Conservation (phyloP, 2,329 filamentous ascomycete species). For the Aschersonia sp. region DNA sequence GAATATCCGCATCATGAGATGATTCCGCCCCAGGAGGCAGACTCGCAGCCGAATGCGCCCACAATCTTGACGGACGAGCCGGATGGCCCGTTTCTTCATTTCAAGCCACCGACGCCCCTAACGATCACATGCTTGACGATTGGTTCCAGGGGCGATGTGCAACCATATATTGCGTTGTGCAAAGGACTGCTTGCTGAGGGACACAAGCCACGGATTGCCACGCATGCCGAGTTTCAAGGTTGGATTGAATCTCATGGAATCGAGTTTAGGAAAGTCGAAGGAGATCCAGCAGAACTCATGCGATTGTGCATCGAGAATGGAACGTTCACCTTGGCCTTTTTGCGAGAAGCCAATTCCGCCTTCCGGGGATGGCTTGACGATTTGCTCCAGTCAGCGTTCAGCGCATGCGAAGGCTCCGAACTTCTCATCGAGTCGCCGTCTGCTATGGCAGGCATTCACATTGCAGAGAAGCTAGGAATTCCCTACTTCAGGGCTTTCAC, state of each 20-base stretch:
- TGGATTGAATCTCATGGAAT: slow-evolving; percentile 94
- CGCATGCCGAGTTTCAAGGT: slow-evolving; percentile 74
- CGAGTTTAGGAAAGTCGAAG: slow-evolving; percentile 76
- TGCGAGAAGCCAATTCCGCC: slow-evolving; percentile 72
- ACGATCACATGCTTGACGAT: slow-evolving; percentile 90
- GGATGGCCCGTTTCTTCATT: slow-evolving; percentile 74
- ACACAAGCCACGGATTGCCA: slow-evolving; percentile 76
- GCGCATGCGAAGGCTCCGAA: slow-evolving; percentile 74
- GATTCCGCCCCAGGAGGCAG: slow-evolving; percentile 29
- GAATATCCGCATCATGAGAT: slow-evolving; percentile 36
- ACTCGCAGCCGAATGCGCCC: slow-evolving; percentile 41
- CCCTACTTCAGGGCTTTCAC: slow-evolving; percentile 96
- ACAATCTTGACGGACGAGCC: slow-evolving; percentile 84
- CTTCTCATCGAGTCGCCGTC: slow-evolving; percentile 90
- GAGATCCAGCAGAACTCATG: slow-evolving; percentile 91
- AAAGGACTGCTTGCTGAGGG: slow-evolving; percentile 82
- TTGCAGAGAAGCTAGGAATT: slow-evolving; percentile 82
- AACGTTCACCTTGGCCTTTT: slow-evolving; percentile 87
- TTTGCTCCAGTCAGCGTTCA: slow-evolving; percentile 67
- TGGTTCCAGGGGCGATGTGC: slow-evolving; percentile 87
- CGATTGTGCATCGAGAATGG: slow-evolving; percentile 90
- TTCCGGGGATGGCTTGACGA: slow-evolving; percentile 95
- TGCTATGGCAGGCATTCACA: slow-evolving; percentile 95
- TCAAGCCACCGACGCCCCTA: slow-evolving; percentile 70
- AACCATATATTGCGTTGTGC: slow-evolving; percentile 93